Base-by-base conservation (phyloP, 805 yeast species). In the Helenozyma rhizophorensis region DNA sequence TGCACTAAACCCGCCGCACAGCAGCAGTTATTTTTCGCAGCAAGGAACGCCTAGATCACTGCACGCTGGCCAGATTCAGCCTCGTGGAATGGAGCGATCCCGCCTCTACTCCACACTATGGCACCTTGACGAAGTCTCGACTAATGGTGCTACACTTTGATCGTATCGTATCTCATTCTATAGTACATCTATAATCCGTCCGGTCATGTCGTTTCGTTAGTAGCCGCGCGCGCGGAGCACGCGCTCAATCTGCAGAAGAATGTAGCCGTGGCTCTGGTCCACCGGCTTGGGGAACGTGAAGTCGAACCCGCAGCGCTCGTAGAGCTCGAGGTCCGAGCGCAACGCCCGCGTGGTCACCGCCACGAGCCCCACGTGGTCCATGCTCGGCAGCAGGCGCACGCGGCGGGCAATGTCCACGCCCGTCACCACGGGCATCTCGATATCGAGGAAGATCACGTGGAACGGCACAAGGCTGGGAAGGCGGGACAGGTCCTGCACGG, bases 341-440 rank as follows among this genome's bases (percentile, higher is more conserved):
- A 49, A 35, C 21, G 46, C 42, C 27, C 60, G 48, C 6, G 70
- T 65, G 19, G 72, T 67, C 12, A 63, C 71, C 5, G 71, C 71
- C 26, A 63, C 54, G n/a, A 63, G 34, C 4, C 63, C 66, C 28
- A 57, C 39, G 3, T 43, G 25, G 27, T 54, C 48, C 27, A 45
- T 33, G 9, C 28, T 18, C 2, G 36, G 21, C 28, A 28, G 21
- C 27, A 28, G 28, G 17, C 51, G 43, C 25, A 45, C 36, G 26
- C 33, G 23, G 27, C 25, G 24, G n/a, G 68, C 60, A 14, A 68
- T 50, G 14, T 65, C 66, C 6, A 62, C 48, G 9, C 73, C 73
- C 13, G 60, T 48, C 13, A 67, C 50, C 9, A 42, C 46, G 4
- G 73, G 73, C 73, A 68, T 68, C 38, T 68, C 73, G 21, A 68